Base-by-base conservation (phyloP, 2,329 filamentous ascomycete species). In the Claviceps sp. region DNA sequence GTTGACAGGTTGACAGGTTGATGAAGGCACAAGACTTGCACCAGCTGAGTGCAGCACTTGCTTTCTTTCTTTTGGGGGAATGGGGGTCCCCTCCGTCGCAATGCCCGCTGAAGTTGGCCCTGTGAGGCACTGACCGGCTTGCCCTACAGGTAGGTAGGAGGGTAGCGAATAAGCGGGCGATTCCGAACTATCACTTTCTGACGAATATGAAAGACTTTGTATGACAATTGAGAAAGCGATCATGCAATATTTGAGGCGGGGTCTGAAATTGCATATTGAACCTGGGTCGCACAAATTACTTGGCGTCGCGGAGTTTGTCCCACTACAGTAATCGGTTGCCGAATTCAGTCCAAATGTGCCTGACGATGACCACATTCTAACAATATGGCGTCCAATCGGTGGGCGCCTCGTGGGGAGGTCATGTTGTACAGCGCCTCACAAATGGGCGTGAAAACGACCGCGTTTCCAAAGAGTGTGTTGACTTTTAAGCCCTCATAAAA, bases 191-290 rank as follows among this genome's bases (percentile, higher is more conserved):
- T 30, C 44, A 46, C 5, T 46, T 45, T 20, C 22, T 14, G 22
- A 45, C 24, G 16, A 34, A 34, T 34, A 16, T 45, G 2, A 26
- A 8, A 45, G 22, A 45, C 43, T 30, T 30, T 45, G 43, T 45
- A 30, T 30, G 43, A 45, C 43, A 24, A 45, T 20, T 45, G 43
- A 20, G 20, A 22, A 47, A 47, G 45, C 26, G 16, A 34, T 47
- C 44, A 47, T 37, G 45, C 30, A 47, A 24, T 24, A 22, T 47
- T n/a, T 18, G 37, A 20, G 37, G 38, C 46, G 18, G 37, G 47
- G 47, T 48, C 47, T 38, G 47, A 48, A 41, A 48, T 48, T 42
- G 37, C 47, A 48, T 42, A 24, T 41, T 42, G 37, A 41, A 22
- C 20, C 16, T 48, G 47, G 47, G 47, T 41, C 37, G 24, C 16